Evolutionary conservation across 1,284 basidiomycete species (phyloP), one percentile per base, ranked within the genome.

Genomic region (Xerocomus minutiporus): DNA sequence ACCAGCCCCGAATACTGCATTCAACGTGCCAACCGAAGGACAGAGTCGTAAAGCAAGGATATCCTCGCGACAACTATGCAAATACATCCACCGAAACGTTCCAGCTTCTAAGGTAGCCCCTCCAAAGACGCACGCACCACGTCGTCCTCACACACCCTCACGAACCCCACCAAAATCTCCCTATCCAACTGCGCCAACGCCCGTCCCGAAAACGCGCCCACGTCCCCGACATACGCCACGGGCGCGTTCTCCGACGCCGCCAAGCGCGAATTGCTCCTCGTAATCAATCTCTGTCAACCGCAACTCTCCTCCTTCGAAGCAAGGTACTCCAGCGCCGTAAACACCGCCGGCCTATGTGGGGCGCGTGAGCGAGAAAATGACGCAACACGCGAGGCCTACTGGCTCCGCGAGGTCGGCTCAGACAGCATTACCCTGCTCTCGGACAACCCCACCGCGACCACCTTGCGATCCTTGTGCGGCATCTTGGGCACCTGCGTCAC

Each of bases 201-300:
- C 55, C 75, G 70, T 0, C 78, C 77, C 3, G 84, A 66, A 58
- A 76, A 82, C 43, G 73, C 73, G 41, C 78, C 70, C 13, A 82
- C 78, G 62, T 88, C 78, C 17, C 70, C 71, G 2, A 86, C 78
- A 60, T 85, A 80, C 15, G 71, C 79, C 8, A 87, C 79, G 1
- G 76, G 71, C 0, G 66, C 67, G 0, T 67, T 70, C 58, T 87
- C 84, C 4, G 89, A 88, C 0, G 96, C 91, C 0, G 92, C 93
- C 9, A 99, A 80, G 44, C 88, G 83, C 50, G 93, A 94, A 79
- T 65, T 89, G 87, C 64, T 91, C 96, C 65, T 98, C 95, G 58
- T 84, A 86, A 69, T 98, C 96, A 43, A 96, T 82, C 41, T 83
- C 80, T 1, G 88, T 88, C 34, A 91, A 65, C 0, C 84, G 80